Conservation (phyloP, 345 rosid species). For the Populus ilicifolia region DNA sequence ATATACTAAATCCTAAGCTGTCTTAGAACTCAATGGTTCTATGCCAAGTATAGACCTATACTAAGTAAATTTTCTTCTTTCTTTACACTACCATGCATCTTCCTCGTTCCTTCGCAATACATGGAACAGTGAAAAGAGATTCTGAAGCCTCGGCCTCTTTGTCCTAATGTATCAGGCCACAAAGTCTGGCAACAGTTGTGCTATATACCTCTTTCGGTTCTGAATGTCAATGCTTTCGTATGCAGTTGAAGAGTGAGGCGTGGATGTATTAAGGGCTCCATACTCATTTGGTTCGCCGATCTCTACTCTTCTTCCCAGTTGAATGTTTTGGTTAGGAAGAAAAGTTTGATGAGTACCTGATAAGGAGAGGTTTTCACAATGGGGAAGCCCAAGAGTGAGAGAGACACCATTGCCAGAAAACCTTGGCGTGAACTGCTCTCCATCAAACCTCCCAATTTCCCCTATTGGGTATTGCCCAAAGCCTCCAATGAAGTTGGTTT, state of each 20-base stretch:
- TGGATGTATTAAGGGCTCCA: slow-evolving; percentile 41
- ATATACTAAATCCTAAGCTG: slow-evolving; percentile 58
- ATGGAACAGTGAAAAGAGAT: slow-evolving; percentile 27
- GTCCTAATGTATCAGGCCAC: slow-evolving; percentile 48
- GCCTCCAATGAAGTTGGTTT: slow-evolving; percentile 63
- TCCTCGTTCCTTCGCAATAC: slow-evolving; percentile 19
- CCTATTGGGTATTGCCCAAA: slow-evolving; percentile 91
- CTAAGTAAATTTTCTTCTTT: slow-evolving; percentile 40
- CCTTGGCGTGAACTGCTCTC: slow-evolving; percentile 68
- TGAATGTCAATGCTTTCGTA: slow-evolving; percentile 73
- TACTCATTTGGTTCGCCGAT: slow-evolving; percentile 65
- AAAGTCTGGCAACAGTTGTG: slow-evolving; percentile 82
- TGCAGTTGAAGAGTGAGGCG: slow-evolving; percentile 60
- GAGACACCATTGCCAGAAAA: slow-evolving; percentile 81
- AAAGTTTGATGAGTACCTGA: slow-evolving; percentile 69
- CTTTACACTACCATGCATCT: slow-evolving; percentile 48
- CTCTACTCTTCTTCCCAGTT: slow-evolving; percentile 71
- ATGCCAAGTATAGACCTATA: slow-evolving; percentile 64
- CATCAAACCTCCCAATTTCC: slow-evolving; percentile 73
- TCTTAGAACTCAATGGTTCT: slow-evolving; percentile 53
- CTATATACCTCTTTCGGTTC: slow-evolving; percentile 82
- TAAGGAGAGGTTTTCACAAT: slow-evolving; percentile 73
- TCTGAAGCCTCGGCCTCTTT: slow-evolving; percentile 4
- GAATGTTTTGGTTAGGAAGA: slow-evolving; percentile 74
- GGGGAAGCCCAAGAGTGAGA: slow-evolving; percentile 86